These are phyloP conservation scores for Mycena amicta DNA, from an alignment of 768 basidiomycete species.

Conservation along the genomic window DNA sequence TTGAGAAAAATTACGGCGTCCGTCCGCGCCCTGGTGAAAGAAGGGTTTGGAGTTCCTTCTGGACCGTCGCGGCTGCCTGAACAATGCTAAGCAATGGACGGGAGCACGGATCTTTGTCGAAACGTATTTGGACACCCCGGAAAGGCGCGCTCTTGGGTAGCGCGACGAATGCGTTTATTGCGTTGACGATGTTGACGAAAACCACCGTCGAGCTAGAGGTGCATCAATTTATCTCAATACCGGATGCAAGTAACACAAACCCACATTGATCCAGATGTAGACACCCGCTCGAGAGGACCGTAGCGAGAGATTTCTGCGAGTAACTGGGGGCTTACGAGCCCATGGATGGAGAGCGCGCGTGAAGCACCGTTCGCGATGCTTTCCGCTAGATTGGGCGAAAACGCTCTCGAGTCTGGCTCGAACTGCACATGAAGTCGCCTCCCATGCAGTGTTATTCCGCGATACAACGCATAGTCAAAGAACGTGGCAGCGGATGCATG, in stretches of 20 bases:
- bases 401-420: not conserved
- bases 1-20: too few species aligned
- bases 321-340: not conserved
- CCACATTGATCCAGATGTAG: not conserved
- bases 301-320: not conserved
- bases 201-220: not conserved
- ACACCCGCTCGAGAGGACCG: not conserved
- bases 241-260: not conserved
- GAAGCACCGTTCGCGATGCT: conserved; percentile 6
- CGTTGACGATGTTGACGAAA: not conserved
- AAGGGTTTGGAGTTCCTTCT: not conserved
- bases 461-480: conserved; percentile 2
- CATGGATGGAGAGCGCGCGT: conserved; percentile 4
- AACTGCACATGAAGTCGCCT: conserved; percentile 2
- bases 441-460: not conserved
- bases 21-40: too few species aligned
- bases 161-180: not conserved
- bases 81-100: not conserved
- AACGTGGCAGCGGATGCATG: conserved; percentile 9
- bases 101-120: not conserved
- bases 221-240: not conserved
- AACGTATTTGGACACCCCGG: not conserved
- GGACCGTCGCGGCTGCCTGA: not conserved
- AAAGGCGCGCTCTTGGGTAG: not conserved
- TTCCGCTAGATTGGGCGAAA: not conserved